phyloP scores from a whole-genome alignment of 768 basidiomycete genomes.

The Tulasnella sp. region DNA sequence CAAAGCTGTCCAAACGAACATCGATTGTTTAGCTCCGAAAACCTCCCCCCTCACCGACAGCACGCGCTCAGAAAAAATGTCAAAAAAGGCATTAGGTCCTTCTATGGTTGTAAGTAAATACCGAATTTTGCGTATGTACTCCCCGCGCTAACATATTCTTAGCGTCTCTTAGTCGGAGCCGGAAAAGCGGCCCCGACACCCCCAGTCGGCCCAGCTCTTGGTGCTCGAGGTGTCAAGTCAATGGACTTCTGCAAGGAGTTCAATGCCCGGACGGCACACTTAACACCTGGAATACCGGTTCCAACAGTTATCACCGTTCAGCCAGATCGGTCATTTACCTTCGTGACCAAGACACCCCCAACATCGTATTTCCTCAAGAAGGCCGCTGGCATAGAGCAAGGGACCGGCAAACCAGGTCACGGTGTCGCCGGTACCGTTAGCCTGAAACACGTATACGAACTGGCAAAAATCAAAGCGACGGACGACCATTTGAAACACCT shows the following conservation, averaged over 20 bases:
- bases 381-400: conserved; percentile 85
- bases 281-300: conserved; percentile 77
- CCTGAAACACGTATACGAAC: conserved; percentile 97
- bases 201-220: conserved; percentile 94
- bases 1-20: conserved; percentile 15
- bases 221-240: conserved; percentile 96
- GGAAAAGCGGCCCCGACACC: conserved; percentile 95
- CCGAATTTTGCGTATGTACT: conserved; percentile 20
- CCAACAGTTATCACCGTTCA: conserved; percentile 92
- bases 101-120: conserved; percentile 66
- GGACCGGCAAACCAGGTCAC: conserved; percentile 76
- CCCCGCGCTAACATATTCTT: conserved; percentile 11
- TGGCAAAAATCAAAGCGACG: conserved; percentile 91
- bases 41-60: neutral
- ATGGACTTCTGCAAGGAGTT: conserved; percentile 99
- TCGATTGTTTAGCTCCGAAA: conserved; percentile 16
- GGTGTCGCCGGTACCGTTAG: conserved; percentile 76
- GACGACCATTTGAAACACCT: conserved; percentile 88
- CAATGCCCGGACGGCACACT: conserved; percentile 91
- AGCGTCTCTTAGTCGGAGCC: conserved; percentile 85
- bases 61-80: conserved; percentile 47
- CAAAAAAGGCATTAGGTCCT: conserved; percentile 62
- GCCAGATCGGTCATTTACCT: conserved; percentile 92
- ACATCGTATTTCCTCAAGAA: conserved; percentile 87
- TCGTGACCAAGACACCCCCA: conserved; percentile 88